Evolutionary conservation across 768 basidiomycete genomes (phyloP).

Genomic region (Tricholomella constricta): DNA sequence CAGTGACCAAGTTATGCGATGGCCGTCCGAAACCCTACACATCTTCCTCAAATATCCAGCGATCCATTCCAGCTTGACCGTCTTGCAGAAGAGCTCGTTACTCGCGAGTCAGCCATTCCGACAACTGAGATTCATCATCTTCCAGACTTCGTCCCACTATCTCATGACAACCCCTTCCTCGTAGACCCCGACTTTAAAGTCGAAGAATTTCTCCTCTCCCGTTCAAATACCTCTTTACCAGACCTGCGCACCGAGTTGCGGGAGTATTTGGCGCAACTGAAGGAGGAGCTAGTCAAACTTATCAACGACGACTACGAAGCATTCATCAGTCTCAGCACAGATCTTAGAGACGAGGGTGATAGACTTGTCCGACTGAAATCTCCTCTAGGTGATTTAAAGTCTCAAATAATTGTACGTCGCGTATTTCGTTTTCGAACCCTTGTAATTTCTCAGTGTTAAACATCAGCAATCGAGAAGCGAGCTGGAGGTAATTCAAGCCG

Average conservation of each 20-base stretch:
- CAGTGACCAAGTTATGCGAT: slow-evolving; percentile 1
- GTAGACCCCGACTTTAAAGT: slow-evolving; percentile 71
- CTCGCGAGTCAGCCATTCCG: slow-evolving; percentile 42
- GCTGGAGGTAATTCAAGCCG: slow-evolving; percentile 66
- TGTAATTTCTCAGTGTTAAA: not conserved
- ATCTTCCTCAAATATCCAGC: slow-evolving; percentile 16
- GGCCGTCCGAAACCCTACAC: slow-evolving; percentile 6
- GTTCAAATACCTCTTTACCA: slow-evolving; percentile 80
- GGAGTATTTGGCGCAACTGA: slow-evolving; percentile 79
- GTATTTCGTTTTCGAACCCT: not conserved
- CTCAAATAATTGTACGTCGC: slow-evolving; percentile 65
- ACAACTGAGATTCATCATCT: slow-evolving; percentile 43
- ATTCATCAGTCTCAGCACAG: slow-evolving; percentile 94
- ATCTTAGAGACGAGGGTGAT: slow-evolving; percentile 81
- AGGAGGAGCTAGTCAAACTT: slow-evolving; percentile 92
- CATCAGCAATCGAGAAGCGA: slow-evolving; percentile 61
- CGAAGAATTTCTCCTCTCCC: slow-evolving; percentile 85
- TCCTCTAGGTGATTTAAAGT: slow-evolving; percentile 65
- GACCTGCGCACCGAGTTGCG: slow-evolving; percentile 88
- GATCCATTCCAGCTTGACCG: slow-evolving; percentile 73
- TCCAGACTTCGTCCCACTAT: slow-evolving; percentile 69
- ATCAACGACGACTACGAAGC: slow-evolving; percentile 99
- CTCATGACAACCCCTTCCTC: slow-evolving; percentile 78
- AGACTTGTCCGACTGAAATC: slow-evolving; percentile 66
- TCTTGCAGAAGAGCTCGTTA: slow-evolving; percentile 71